phyloP scores from a whole-genome alignment of 176 grass and related monocot genomes.

The Ensete glaucum region DNA sequence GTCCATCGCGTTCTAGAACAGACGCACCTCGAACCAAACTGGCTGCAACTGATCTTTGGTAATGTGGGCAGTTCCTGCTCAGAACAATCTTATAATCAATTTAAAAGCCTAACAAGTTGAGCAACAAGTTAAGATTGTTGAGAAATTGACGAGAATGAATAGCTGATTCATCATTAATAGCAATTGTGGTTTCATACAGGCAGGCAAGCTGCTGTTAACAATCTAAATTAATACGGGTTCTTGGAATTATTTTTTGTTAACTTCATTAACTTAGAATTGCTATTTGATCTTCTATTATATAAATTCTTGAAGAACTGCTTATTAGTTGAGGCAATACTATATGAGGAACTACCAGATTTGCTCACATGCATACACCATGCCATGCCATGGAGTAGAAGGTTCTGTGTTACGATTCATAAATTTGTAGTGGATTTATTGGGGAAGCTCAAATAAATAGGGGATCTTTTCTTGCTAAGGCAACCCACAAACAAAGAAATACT shows the following conservation, averaged over 20 bases:
- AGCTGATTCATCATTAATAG: too few species aligned
- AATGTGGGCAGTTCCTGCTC: slow-evolving; percentile 30
- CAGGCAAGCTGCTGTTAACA: too few species aligned
- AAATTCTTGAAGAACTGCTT: too few species aligned
- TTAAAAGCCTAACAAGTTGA: background rate
- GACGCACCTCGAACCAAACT: slow-evolving; percentile 35
- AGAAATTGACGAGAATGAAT: too few species aligned
- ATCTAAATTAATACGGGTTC: too few species aligned
- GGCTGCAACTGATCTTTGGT: slow-evolving; percentile 25
- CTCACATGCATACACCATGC: background rate
- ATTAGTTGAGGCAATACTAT: background rate
- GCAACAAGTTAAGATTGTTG: too few species aligned
- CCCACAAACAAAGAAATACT: background rate
- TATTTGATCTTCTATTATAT: too few species aligned
- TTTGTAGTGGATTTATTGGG: background rate
- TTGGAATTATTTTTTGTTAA: too few species aligned
- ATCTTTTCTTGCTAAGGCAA: background rate
- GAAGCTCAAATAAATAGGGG: background rate
- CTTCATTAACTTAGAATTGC: too few species aligned
- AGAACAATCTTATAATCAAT: background rate
- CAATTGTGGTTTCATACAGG: too few species aligned
- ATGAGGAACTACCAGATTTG: background rate
- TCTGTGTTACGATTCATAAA: background rate
- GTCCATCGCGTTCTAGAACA: slow-evolving; percentile 31
- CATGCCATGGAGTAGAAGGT: background rate